Evolutionary conservation across 805 yeast species (phyloP).

Genomic region (Priceomyces haplophilus): DNA sequence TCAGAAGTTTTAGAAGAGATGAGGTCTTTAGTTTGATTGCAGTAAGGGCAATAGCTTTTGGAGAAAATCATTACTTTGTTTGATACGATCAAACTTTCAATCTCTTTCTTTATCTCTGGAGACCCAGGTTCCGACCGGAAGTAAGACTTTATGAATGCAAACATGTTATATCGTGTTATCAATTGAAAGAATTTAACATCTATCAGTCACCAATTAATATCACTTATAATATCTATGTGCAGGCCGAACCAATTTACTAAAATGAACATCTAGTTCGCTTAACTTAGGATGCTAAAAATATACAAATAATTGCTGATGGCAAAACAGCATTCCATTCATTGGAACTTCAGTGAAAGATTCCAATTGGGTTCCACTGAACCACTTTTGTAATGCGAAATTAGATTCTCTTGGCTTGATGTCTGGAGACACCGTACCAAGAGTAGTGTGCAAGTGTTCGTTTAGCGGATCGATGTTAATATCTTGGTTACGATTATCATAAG

Average conservation of each 20-base stretch:
- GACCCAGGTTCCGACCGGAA: slow-evolving; percentile 14
- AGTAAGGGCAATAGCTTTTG: slow-evolving; percentile 32
- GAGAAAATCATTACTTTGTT: slow-evolving; percentile 24
- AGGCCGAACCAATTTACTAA: too few relatives aligned
- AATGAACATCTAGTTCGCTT: too few relatives aligned
- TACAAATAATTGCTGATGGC: slow-evolving; percentile 12
- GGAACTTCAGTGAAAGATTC: neutral
- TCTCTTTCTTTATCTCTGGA: slow-evolving; percentile 9
- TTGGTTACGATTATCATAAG: neutral
- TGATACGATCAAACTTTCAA: slow-evolving; percentile 9
- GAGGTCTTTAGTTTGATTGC: slow-evolving; percentile 22
- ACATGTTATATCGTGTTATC: slow-evolving; percentile 9
- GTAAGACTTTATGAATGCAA: slow-evolving; percentile 16
- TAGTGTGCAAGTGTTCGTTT: slow-evolving; percentile 53
- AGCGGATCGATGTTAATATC: slow-evolving; percentile 6
- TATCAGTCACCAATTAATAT: too few relatives aligned
- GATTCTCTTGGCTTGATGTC: slow-evolving; percentile 52
- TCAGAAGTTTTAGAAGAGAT: slow-evolving; percentile 14
- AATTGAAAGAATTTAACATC: neutral
- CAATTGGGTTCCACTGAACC: neutral
- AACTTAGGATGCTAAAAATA: too few relatives aligned
- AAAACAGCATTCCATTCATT: neutral
- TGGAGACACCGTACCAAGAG: slow-evolving; percentile 57
- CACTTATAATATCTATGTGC: too few relatives aligned
- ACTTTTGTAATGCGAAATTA: slow-evolving; percentile 24